Conservation (phyloP, 2,329 filamentous ascomycete genomes). For the Colletotrichum sp. region DNA sequence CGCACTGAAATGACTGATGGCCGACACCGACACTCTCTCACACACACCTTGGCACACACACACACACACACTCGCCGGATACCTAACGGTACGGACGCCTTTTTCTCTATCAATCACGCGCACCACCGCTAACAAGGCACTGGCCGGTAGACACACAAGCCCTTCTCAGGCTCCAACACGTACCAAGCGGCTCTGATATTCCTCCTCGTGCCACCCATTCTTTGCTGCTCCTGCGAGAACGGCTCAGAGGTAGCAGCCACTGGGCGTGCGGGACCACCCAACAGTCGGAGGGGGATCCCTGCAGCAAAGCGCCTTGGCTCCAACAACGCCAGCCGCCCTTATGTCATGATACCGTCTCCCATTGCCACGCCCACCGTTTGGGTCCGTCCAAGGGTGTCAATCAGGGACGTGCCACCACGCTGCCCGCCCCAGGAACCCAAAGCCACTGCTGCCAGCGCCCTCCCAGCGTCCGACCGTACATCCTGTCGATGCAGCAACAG, state of each 20-base stretch:
- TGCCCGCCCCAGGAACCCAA: background rate
- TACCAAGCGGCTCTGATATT: constrained; percentile 13
- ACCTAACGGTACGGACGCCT: background rate
- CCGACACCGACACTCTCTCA: background rate
- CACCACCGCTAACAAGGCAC: background rate
- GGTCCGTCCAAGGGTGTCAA: constrained; percentile 4
- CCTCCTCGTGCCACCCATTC: constrained; percentile 1
- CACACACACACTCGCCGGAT: background rate
- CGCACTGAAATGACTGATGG: background rate
- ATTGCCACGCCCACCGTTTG: constrained; percentile 15
- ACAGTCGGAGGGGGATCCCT: constrained; percentile 9
- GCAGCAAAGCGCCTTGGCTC: background rate
- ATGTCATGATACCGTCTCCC: constrained; percentile 16
- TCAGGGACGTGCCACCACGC: background rate
- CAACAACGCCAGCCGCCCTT: background rate
- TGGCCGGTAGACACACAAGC: background rate
- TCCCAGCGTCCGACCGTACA: constrained; percentile 5
- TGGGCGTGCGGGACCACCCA: background rate
- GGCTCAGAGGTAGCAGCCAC: background rate
- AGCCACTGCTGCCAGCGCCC: background rate
- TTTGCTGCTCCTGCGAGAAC: background rate
- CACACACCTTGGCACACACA: background rate
- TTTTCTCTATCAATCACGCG: background rate
- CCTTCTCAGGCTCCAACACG: background rate
- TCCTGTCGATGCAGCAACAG: background rate